Percentiles rank a stretch among this genome's conserved stretches.
Evolutionary conservation across 108 stramenopile species (phyloP).

Genomic region (Asterionellopsis glacialis): DNA sequence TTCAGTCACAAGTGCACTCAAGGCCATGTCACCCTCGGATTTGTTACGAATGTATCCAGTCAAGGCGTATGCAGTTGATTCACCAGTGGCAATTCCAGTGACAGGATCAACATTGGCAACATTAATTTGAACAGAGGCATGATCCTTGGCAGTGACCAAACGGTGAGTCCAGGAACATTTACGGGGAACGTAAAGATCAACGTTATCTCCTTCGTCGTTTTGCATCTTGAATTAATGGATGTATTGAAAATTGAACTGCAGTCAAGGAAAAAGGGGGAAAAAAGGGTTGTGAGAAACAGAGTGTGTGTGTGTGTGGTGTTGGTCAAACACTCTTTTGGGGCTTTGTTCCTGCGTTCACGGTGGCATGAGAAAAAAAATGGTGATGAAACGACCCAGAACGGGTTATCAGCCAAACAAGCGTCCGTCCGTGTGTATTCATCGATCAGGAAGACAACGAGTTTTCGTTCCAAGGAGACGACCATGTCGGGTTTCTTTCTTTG

Average conservation of each 20-base stretch:
- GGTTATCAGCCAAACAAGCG: too few relatives aligned
- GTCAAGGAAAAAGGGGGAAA: neutral
- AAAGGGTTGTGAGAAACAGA: conserved; percentile 1
- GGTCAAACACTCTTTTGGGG: too few relatives aligned
- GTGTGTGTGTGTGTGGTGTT: neutral
- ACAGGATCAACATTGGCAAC: conserved; percentile 94
- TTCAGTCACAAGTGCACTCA: conserved; percentile 71
- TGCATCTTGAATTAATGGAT: conserved; percentile 67
- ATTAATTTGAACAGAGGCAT: conserved; percentile 94
- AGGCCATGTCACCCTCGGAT: conserved; percentile 89
- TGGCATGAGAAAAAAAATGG: too few relatives aligned
- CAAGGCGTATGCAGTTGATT: conserved; percentile 74
- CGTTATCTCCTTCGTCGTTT: conserved; percentile 94
- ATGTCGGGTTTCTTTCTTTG: too few relatives aligned
- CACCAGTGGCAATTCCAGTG: conserved; percentile 88
- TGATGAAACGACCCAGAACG: too few relatives aligned
- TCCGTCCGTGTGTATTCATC: too few relatives aligned
- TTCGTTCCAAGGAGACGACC: too few relatives aligned
- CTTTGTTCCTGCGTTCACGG: too few relatives aligned
- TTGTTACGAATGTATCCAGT: conserved; percentile 92
- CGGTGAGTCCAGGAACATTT: conserved; percentile 98
- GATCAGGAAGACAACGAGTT: too few relatives aligned
- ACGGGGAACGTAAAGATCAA: conserved; percentile 97
- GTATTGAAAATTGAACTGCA: neutral
- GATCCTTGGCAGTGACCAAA: conserved; percentile 91